phyloP scores from a whole-genome alignment of 306 rosid genomes.

The Datisca glomerata region DNA sequence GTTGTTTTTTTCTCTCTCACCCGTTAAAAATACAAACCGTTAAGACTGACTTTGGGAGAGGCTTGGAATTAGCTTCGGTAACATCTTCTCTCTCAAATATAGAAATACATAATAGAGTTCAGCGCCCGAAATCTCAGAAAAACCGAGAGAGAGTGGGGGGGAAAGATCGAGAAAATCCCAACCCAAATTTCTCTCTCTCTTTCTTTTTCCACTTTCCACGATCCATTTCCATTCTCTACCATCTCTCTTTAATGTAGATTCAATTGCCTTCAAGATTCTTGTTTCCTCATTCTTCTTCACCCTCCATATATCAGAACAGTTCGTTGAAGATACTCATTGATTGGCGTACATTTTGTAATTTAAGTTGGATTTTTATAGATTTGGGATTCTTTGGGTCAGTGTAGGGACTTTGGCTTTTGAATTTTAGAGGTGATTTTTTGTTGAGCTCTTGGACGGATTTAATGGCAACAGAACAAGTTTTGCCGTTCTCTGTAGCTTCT shows the following conservation, averaged over 20 bases:
- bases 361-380: slow-evolving; percentile 4
- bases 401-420: slow-evolving; percentile 20
- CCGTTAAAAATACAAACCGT: slow-evolving; percentile 46
- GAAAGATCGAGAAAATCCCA: slow-evolving; percentile 12
- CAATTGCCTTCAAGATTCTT: no score
- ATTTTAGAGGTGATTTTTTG: slow-evolving; percentile 3
- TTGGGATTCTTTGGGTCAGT: slow-evolving; percentile 7
- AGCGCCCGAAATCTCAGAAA: slow-evolving; percentile 5
- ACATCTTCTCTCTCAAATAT: slow-evolving; percentile 25
- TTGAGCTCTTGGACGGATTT: slow-evolving; percentile 9
- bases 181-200: slow-evolving; percentile 14
- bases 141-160: slow-evolving; percentile 17
- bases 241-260: slow-evolving; percentile 18
- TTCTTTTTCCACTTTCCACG: slow-evolving; percentile 16
- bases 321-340: no score
- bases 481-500: slow-evolving; percentile 58
- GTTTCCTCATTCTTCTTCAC: not conserved
- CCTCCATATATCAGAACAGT: no score
- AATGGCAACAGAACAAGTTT: slow-evolving; percentile 49
- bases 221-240: slow-evolving; percentile 10
- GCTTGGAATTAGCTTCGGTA: slow-evolving; percentile 75
- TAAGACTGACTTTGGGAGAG: slow-evolving; percentile 42
- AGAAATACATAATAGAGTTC: slow-evolving; percentile 15
- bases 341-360: not conserved
- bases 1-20: slow-evolving; percentile 9